Conservation (phyloP, 768 basidiomycete genomes). For the Heimioporus sp. region DNA sequence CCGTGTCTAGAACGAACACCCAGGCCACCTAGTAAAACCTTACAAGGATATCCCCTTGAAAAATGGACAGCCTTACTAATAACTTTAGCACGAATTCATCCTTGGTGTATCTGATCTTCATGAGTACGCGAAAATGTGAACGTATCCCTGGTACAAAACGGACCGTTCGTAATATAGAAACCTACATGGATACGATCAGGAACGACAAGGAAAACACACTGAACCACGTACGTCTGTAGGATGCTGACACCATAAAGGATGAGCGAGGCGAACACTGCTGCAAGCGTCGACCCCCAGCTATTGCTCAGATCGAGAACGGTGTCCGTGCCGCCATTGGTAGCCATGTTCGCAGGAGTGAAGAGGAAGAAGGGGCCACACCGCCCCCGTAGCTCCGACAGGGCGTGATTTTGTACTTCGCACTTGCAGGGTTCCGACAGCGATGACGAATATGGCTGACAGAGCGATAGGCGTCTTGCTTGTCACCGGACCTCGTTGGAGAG, state of each 20-base stretch:
- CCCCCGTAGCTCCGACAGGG: background rate
- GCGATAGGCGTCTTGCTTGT: too few species aligned
- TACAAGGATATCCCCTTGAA: background rate
- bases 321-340: slow-evolving; percentile 2
- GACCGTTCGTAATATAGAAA: slow-evolving; percentile 26
- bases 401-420: slow-evolving; percentile 12
- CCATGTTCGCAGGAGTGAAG: slow-evolving; percentile 4
- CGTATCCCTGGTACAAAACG: slow-evolving; percentile 1
- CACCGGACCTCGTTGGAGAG: too few species aligned
- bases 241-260: too few species aligned
- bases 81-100: slow-evolving; percentile 13
- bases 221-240: too few species aligned
- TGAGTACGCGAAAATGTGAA: background rate
- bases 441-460: too few species aligned
- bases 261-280: too few species aligned
- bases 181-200: slow-evolving; percentile 1
- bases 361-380: background rate
- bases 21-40: slow-evolving; percentile 15
- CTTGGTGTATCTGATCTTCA: slow-evolving; percentile 11
- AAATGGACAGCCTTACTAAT: slow-evolving; percentile 8
- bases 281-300: slow-evolving; percentile 24
- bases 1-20: slow-evolving; percentile 18
- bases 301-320: slow-evolving; percentile 4
- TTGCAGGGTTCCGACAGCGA: background rate
- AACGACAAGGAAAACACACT: background rate